These are phyloP conservation scores for Flaveria sonorensis DNA, from an alignment of 129 eudicot genomes.

Conservation along the genomic window DNA sequence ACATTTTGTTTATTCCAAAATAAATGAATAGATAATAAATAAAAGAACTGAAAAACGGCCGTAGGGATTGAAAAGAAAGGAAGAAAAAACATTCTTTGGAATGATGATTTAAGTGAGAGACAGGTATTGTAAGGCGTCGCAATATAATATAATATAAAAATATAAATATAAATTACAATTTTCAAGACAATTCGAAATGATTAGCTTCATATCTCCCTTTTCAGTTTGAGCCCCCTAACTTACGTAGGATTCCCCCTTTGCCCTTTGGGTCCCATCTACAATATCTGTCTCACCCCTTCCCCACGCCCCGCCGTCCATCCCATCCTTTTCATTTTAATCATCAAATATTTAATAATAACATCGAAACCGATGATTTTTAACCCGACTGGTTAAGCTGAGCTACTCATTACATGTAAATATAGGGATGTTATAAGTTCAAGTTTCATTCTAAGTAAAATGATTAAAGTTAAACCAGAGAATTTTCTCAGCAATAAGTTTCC, in stretches of 20 bases:
- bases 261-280: conserved; percentile 29
- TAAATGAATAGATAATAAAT: too few relatives aligned
- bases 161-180: conserved; percentile 27
- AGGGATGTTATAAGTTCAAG: too few relatives aligned
- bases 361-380: too few relatives aligned
- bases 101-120: conserved; percentile 38
- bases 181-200: conserved; percentile 36
- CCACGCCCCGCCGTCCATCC: conserved; percentile 27
- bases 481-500: too few relatives aligned
- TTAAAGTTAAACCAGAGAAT: too few relatives aligned
- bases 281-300: conserved; percentile 28
- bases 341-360: not conserved
- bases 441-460: too few relatives aligned
- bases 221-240: conserved; percentile 22
- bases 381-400: too few relatives aligned
- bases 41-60: conserved; percentile 9
- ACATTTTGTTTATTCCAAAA: too few relatives aligned
- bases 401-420: too few relatives aligned
- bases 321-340: not conserved
- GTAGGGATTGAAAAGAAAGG: not conserved
- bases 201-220: conserved; percentile 27
- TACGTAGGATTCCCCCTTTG: conserved; percentile 16
- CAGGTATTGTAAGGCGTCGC: conserved; percentile 28
- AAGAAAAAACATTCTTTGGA: conserved; percentile 34
- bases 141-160: too few relatives aligned